Base-by-base conservation (phyloP, 768 basidiomycete species). In the Filobasidium wieringae region DNA sequence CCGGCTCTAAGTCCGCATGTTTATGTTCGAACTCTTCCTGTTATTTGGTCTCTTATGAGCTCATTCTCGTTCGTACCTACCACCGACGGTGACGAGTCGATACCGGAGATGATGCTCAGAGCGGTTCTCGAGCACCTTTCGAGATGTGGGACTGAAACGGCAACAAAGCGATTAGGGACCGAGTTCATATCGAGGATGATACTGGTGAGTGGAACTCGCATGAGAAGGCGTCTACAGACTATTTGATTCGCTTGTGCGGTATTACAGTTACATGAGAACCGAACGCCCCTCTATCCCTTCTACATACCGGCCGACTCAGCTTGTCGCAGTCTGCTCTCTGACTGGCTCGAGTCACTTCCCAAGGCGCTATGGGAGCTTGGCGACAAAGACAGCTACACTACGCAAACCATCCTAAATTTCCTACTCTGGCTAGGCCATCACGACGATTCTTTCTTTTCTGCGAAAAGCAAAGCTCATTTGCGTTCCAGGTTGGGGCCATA, bases 321-420 rank as follows among this genome's bases (percentile, higher is more conserved):
- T 15, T 2, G 68, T 7, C 45, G 67, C 8, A 34, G 47, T 8
- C 19, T 52, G 6, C 22, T 75, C 0, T 74, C 78, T 51, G 79
- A 79, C 22, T 95, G 91, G 89, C 63, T 89, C 17, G 70, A 79
- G 27, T 82, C 85, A 62, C 78, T 95, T 41, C 88, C 91, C 0
- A 84, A 82, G 72, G 78, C 79, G 6, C 76, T 96, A 4, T 96
- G 92, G 92, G 91, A 96, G 71, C 72, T 86, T 9, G 84, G 85
- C 2, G 73, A 72, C 9, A 79, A 72, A 53, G 80, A 87, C 67
- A 68, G 79, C 17, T 63, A 71, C 1, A 74, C 79, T 4, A 83
- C 84, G 0, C 82, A 87, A 63, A 41, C 64, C 17, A 80, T 88
- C 39, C 68, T 88, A 26, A 78, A 78, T 11, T 78, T 85, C 61